phyloP scores from a whole-genome alignment of 176 grass and related monocot species.

The Ensete glaucum region DNA sequence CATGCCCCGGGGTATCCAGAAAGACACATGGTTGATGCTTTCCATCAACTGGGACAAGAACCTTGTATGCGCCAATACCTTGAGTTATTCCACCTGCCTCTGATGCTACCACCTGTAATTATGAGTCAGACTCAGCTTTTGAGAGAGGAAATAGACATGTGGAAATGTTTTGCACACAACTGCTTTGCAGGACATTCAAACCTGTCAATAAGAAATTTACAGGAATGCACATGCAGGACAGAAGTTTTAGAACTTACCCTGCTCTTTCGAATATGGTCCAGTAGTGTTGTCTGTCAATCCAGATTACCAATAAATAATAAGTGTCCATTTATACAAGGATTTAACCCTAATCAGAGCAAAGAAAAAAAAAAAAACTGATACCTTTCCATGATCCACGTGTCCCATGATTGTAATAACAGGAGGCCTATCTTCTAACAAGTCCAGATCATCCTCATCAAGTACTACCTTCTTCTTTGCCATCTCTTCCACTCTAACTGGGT shows the following conservation, averaged over 20 bases:
- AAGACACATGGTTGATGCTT: constrained; percentile 77
- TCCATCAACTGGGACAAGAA: constrained; percentile 81
- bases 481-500: constrained; percentile 61
- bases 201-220: constrained; percentile 3
- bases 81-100: constrained; percentile 98
- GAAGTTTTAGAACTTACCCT: constrained; percentile 49
- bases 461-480: constrained; percentile 94
- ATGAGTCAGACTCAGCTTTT: not conserved
- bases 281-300: constrained; percentile 64
- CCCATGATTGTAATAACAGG: constrained; percentile 99
- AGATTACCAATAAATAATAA: constrained; percentile 20
- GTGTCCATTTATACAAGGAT: constrained; percentile 13
- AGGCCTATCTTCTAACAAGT: constrained; percentile 60
- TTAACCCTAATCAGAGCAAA: constrained; percentile 6
- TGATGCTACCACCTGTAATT: constrained; percentile 76
- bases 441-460: constrained; percentile 87
- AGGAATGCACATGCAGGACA: not conserved
- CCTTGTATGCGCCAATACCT: constrained; percentile 95
- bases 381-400: constrained; percentile 98
- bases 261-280: constrained; percentile 92
- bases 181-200: not conserved
- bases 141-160: no score
- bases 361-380: constrained; percentile 18
- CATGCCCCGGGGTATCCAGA: constrained; percentile 92
- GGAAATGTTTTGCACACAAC: not conserved